A percentile compares a stretch with the other conserved stretches of the same genome.
Conservation (phyloP, 208 protist genomes). For the Ichthyophonus hoferi region DNA sequence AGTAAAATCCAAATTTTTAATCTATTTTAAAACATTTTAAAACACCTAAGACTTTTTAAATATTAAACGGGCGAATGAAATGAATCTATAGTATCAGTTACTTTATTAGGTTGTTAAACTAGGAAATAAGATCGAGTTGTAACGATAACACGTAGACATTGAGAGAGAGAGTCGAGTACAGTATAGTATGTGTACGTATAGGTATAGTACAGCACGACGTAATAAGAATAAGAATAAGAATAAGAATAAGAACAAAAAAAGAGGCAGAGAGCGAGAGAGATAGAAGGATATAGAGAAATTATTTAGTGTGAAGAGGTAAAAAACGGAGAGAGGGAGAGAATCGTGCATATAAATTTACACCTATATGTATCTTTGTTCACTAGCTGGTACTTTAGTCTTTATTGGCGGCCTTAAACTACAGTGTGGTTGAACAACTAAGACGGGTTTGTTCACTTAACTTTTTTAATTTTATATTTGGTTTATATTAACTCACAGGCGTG, state of each 20-base stretch:
- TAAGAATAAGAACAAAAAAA: background rate
- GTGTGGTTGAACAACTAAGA: too few relatives aligned
- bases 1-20: background rate
- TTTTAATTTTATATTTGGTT: too few relatives aligned
- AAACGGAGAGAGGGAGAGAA: background rate
- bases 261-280: background rate
- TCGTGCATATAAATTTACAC: background rate
- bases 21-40: background rate
- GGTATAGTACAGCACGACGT: background rate
- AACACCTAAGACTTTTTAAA: background rate
- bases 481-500: too few relatives aligned
- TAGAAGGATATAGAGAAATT: background rate
- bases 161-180: background rate
- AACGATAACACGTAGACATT: background rate
- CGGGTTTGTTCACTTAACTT: too few relatives aligned
- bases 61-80: background rate
- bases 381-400: background rate
- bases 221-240: background rate
- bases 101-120: background rate
- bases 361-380: background rate
- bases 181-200: background rate
- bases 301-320: background rate
- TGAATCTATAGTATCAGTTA: background rate
- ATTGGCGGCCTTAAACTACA: too few relatives aligned
- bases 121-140: background rate